Evolutionary conservation across 164 flowering plant species (phyloP), one percentile per base, ranked within the genome.

Genomic region (Pachysandra terminalis): DNA sequence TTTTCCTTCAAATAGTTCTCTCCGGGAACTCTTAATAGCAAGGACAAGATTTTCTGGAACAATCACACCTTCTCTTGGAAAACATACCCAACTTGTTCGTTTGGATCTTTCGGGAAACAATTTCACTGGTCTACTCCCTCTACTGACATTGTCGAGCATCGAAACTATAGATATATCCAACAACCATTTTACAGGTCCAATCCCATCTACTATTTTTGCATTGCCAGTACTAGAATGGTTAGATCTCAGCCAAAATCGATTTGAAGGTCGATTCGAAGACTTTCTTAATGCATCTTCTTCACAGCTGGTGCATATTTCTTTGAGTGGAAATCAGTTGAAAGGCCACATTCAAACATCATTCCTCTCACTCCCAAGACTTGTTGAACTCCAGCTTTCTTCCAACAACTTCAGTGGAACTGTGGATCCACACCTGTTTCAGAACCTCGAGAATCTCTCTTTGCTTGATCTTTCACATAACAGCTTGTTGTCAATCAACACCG

Each of bases 71-170:
- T 4, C 8, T 4, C 8, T 74, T 17, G 23, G 6, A 2, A 27
- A 56, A 19, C 63, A 65, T 9, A 19, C 70, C 23, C 51, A 51
- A 19, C 65, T 74, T 0, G 8, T 59, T 25, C 0, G 21, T 22
- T 61, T 74, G 6, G 61, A 69, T 19, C 67, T 74, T 24, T 48
- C 58, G 0, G 0, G 0, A 3, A 59, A 71, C 13, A 1, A 9
- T 0, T 69, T 74, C 53, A 45, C 19, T 28, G 67, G 75, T 17
- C 35, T 13, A 23, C 41, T 72, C 23, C 67, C 67, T n/a, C n/a
- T n/a, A 21, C 48, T 25, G 15, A 66, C 48, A n/a, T 19, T 68
- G 5, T 40, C 45, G 10, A 40, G 45, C 10, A 40, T 40, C 10
- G 45, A 40, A 40, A 5, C 45, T 40, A 5, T 40, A 10, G 10